Percentiles rank a stretch among this genome's conserved stretches.
These are phyloP conservation scores for Aspergillus baeticus DNA, from an alignment of 495 filamentous ascomycete genomes.

Conservation along the genomic window DNA sequence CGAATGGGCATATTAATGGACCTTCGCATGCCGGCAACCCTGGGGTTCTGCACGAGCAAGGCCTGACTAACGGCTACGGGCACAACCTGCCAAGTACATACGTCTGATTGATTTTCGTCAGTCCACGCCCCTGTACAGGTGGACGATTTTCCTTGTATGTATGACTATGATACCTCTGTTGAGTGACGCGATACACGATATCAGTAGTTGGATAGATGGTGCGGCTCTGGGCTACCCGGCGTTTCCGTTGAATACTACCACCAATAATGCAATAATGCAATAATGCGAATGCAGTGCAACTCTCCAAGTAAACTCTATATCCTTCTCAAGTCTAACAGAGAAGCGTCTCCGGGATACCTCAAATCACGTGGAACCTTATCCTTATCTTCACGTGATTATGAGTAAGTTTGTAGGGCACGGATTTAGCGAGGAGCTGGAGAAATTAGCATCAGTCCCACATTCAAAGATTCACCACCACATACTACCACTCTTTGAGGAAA, in stretches of 20 bases:
- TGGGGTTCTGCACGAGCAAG: slow-evolving; percentile 26
- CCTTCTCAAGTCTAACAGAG: no score
- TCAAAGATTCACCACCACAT: slow-evolving; percentile 16
- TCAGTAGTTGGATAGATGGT: slow-evolving; percentile 16
- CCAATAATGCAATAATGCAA: not conserved
- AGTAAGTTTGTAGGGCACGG: slow-evolving; percentile 40
- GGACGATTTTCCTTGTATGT: slow-evolving; percentile 37
- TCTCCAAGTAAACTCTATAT: not conserved
- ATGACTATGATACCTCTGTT: slow-evolving; percentile 52
- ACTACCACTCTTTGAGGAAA: slow-evolving; percentile 62
- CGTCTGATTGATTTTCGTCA: slow-evolving; percentile 37
- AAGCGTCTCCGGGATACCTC: no score
- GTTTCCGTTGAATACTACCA: not conserved
- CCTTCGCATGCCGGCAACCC: slow-evolving; percentile 21
- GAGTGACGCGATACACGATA: slow-evolving; percentile 15
- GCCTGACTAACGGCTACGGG: slow-evolving; percentile 40
- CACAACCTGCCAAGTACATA: slow-evolving; percentile 47
- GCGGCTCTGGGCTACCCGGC: not conserved
- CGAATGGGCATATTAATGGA: slow-evolving; percentile 35
- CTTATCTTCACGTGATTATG: slow-evolving; percentile 7
- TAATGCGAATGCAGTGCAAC: no score
- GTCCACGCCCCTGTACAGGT: slow-evolving; percentile 35
- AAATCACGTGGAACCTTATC: not conserved
- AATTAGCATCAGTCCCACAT: slow-evolving; percentile 25
- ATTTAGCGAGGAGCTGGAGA: slow-evolving; percentile 34